Evolutionary conservation across 768 basidiomycete genomes (phyloP).

Genomic region (Cystobasidium onofrii): DNA sequence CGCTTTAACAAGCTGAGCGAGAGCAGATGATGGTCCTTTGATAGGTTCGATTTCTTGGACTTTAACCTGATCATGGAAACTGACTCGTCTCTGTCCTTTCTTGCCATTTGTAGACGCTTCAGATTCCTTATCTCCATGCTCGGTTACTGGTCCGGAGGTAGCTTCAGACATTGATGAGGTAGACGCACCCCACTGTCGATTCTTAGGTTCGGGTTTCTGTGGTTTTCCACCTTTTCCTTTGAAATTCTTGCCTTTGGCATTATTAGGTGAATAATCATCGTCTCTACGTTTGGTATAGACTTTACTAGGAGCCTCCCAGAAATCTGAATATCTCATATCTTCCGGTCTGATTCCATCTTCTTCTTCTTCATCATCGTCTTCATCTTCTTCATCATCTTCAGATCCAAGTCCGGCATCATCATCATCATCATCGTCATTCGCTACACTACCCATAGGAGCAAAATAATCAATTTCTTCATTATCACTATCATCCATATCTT

Average conservation of each 20-base stretch:
- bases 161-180: not conserved
- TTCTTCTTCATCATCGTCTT: not conserved
- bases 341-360: constrained; percentile 20
- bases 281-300: not conserved
- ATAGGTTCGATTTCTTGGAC: constrained; percentile 13
- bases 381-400: constrained; percentile 9
- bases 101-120: not conserved
- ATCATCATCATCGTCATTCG: constrained; percentile 2
- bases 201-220: not conserved
- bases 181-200: not conserved
- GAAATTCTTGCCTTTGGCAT: not conserved
- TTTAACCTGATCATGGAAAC: constrained; percentile 27
- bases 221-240: not conserved
- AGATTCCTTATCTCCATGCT: not conserved
- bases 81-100: constrained; percentile 14
- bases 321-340: constrained; percentile 27
- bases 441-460: not conserved
- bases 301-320: constrained; percentile 15
- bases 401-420: not conserved
- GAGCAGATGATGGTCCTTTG: not conserved
- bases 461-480: constrained; percentile 32
- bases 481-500: constrained; percentile 12
- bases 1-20: constrained; percentile 6
- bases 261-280: not conserved
- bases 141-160: not conserved